Conservation (phyloP, 2,329 filamentous ascomycete species). For the Davidsoniella eucalypti region DNA sequence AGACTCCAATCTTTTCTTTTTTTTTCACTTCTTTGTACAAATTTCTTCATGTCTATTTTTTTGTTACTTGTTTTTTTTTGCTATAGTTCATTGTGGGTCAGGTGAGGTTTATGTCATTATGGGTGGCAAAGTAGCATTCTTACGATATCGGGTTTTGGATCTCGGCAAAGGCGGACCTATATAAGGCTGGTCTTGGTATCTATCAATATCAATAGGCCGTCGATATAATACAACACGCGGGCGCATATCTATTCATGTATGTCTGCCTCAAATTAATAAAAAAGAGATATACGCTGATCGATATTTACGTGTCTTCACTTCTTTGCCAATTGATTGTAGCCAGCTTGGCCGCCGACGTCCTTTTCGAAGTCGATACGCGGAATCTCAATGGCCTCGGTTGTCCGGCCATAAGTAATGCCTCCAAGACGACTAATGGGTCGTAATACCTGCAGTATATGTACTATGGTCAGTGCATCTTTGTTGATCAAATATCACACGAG, state of each 20-base stretch:
- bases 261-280: too few relatives aligned
- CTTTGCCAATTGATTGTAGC: constrained; percentile 32
- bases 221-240: background rate
- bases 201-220: background rate
- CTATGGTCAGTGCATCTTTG: background rate
- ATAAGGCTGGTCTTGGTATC: background rate
- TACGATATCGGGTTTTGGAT: too few relatives aligned
- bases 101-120: too few relatives aligned
- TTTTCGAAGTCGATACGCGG: constrained; percentile 41
- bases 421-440: constrained; percentile 64
- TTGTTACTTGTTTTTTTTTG: background rate
- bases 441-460: constrained; percentile 34
- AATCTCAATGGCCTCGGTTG: constrained; percentile 55
- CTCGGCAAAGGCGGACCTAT: background rate
- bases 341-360: constrained; percentile 36
- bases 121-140: too few relatives aligned
- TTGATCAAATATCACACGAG: background rate
- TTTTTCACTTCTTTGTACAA: constrained; percentile 2
- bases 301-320: background rate
- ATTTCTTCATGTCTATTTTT: constrained; percentile 1
- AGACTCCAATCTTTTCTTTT: constrained; percentile 1
- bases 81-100: too few relatives aligned
- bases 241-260: background rate
- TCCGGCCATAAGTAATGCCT: constrained; percentile 68
- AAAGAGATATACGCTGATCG: background rate